A percentile compares a stretch with the other conserved stretches of the same genome.
These are phyloP conservation scores for Gaeumannomyces sp. DNA, from an alignment of 2,329 filamentous ascomycete genomes.

Conservation along the genomic window DNA sequence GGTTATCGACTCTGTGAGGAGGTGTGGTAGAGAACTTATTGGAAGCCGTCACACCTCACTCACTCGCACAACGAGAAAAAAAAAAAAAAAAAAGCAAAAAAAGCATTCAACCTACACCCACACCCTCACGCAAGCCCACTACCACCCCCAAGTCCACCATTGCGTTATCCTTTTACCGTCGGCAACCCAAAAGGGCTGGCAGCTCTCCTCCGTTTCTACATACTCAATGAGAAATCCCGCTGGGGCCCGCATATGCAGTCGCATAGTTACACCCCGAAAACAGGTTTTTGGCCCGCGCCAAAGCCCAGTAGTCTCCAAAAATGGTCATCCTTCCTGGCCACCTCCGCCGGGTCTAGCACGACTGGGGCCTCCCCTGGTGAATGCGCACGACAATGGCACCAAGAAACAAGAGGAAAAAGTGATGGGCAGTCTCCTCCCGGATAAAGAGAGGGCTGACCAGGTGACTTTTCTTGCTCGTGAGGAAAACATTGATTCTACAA, in stretches of 20 bases:
- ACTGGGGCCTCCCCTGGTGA: not conserved
- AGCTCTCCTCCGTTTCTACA: not conserved
- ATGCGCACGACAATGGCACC: not conserved
- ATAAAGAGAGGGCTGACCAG: not conserved
- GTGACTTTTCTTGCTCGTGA: not conserved
- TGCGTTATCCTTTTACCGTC: not conserved
- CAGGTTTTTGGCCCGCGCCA: constrained; percentile 18
- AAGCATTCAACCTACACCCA: no score
- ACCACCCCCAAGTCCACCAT: not conserved
- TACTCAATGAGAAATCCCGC: constrained; percentile 9
- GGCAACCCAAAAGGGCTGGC: not conserved
- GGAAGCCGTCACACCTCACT: no score
- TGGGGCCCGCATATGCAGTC: constrained; percentile 20
- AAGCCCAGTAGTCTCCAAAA: constrained; percentile 11
- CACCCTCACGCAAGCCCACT: not conserved
- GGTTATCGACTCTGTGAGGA: no score
- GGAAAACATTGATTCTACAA: not conserved
- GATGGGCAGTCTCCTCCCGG: not conserved
- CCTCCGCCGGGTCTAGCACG: not conserved
- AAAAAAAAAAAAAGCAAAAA: no score
- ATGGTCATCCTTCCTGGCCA: not conserved
- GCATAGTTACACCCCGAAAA: constrained; percentile 24
- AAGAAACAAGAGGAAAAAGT: no score
- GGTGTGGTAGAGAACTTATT: no score
- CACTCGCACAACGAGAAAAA: no score